These are phyloP conservation scores for Polyplosphaeria fusca DNA, from an alignment of 495 filamentous ascomycete genomes.

Conservation along the genomic window DNA sequence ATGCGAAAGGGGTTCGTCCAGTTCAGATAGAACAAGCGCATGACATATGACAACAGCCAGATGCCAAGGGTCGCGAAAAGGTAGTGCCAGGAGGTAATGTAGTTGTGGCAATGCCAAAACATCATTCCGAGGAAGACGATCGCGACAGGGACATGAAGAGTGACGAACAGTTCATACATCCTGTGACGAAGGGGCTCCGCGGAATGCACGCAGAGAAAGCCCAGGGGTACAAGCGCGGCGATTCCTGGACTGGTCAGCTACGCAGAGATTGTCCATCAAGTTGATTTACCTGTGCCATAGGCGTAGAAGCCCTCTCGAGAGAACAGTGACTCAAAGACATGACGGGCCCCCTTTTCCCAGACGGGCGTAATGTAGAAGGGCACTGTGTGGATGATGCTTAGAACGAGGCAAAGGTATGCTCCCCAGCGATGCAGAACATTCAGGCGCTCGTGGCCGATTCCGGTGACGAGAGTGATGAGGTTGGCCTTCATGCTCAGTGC, in stretches of 20 bases:
- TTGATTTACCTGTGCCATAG: conserved; percentile 67
- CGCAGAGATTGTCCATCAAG: conserved; percentile 1
- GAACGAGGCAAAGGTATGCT: conserved; percentile 80
- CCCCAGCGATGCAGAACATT: conserved; percentile 94
- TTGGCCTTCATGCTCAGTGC: conserved; percentile 90
- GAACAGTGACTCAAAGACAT: conserved; percentile 64
- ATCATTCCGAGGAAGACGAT: conserved; percentile 78
- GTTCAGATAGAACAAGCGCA: conserved; percentile 64
- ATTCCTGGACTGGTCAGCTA: conserved; percentile 52
- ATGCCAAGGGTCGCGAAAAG: conserved; percentile 78
- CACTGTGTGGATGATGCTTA: conserved; percentile 76
- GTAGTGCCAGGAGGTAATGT: conserved; percentile 86
- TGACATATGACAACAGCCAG: conserved; percentile 58
- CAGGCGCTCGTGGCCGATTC: conserved; percentile 86
- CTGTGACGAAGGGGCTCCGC: conserved; percentile 61
- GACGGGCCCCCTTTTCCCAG: conserved; percentile 70
- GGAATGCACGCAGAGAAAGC: conserved; percentile 79
- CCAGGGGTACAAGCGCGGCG: conserved; percentile 77
- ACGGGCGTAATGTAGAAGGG: conserved; percentile 89
- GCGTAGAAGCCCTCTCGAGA: conserved; percentile 57
- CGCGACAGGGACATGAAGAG: conserved; percentile 76
- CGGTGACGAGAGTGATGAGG: conserved; percentile 77
- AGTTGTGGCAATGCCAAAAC: conserved; percentile 96
- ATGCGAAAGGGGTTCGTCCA: conserved; percentile 79
- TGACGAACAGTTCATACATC: conserved; percentile 81